Base-by-base conservation (phyloP, 768 basidiomycete genomes). In the Pisolithus marmoratus region DNA sequence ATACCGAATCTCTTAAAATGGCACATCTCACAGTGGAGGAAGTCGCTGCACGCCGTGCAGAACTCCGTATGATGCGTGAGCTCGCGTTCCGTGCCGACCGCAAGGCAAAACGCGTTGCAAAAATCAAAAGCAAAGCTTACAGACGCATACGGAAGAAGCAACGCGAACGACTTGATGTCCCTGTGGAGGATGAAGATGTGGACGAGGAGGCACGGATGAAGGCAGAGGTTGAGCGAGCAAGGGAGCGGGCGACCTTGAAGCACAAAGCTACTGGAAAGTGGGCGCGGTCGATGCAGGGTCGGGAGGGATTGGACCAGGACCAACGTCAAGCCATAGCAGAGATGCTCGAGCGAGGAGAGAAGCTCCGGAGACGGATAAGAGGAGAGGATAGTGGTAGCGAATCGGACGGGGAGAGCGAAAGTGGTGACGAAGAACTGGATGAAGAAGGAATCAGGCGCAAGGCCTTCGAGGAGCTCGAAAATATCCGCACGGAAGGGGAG, bases 61-160 rank as follows among this genome's bases (percentile, higher is more conserved):
- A 93, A 60, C 79, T 99, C 11, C 82, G 89, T 34, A 82, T 83
- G 63, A 90, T 91, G 81, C 86, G 95, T 19, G 94, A 96, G 60
- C 77, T 97, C 38, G 86, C 93, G 74, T 96, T 95, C 72, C 84
- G 94, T 5, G 92, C 92, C 0, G 95, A 97, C 59, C 74, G 81
- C 34, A 94, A 95, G 66, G 90, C 93, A 17, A 88, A 88, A 63
- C 82, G 94, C 17, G 76, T 95, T 17, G 82, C 86, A 20, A 97
- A 94, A 72, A 99, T 99, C 71, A 98, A 98, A 74, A 91, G 87
- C 66, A 95, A 93, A 71, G 83, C 90, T 2, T 98, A 93, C 65
- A 78, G 94, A 26, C 85, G 87, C 57, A 75, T 97, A 44, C 84
- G 84, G 62, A 79, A 90, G 65, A 93, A 88, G 63, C 81, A 87